Evolutionary conservation across 768 basidiomycete genomes (phyloP).

Genomic region (Pleurotus salmoneostramineus): DNA sequence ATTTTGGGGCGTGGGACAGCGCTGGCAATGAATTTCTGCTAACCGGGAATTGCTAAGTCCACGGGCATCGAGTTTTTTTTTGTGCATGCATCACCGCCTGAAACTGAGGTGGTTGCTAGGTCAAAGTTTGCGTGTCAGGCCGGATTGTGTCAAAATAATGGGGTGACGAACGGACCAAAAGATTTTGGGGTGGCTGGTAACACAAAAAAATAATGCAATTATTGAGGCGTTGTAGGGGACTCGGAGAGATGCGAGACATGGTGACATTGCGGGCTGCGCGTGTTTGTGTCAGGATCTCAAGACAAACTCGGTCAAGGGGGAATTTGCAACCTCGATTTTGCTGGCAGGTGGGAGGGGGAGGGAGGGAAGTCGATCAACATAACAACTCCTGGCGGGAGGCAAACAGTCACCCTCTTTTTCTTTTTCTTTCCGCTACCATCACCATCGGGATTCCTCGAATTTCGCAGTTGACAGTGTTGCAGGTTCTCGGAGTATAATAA

Average conservation of each 20-base stretch:
- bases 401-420: neutral
- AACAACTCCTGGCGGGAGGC: neutral
- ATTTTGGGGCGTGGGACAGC: neutral
- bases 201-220: neutral
- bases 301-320: neutral
- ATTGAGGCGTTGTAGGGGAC: neutral
- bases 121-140: neutral
- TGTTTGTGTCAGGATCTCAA: neutral
- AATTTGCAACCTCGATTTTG: neutral
- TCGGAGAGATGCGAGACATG: neutral
- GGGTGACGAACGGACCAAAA: neutral
- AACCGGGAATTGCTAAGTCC: too few relatives aligned
- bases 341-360: neutral
- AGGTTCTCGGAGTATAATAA: neutral
- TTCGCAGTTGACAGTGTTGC: neutral
- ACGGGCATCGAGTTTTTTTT: too few relatives aligned
- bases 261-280: neutral
- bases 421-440: neutral
- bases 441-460: neutral
- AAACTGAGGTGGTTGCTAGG: neutral
- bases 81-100: neutral
- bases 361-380: neutral
- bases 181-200: neutral
- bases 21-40: too few relatives aligned
- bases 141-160: neutral